These are phyloP conservation scores for Medicago lupulina DNA, from an alignment of 306 rosid genomes.

Conservation along the genomic window DNA sequence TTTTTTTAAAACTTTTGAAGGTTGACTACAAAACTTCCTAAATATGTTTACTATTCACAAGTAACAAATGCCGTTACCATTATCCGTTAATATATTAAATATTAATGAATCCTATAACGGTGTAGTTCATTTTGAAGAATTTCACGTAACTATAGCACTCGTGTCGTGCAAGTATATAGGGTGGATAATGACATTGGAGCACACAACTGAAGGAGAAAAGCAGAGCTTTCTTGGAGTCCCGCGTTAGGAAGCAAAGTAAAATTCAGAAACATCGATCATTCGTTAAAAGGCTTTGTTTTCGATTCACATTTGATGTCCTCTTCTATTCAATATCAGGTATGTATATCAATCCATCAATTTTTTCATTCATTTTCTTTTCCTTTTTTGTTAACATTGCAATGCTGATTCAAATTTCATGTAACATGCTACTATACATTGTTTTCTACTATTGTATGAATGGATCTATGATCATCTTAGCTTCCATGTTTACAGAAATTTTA, in stretches of 20 bases:
- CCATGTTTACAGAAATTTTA: not conserved
- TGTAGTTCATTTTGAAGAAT: not conserved
- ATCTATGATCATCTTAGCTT: not conserved
- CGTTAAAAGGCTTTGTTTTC: not conserved
- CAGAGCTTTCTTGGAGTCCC: not conserved
- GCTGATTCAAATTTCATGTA: not conserved
- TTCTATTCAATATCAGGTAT: not conserved
- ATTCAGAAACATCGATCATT: not conserved
- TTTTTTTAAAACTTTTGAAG: too few relatives aligned
- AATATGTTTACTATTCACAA: too few relatives aligned
- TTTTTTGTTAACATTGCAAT: not conserved
- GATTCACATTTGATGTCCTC: not conserved
- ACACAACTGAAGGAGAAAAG: not conserved
- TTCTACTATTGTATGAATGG: not conserved
- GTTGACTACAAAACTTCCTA: too few relatives aligned
- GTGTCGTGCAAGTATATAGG: constrained; percentile 11
- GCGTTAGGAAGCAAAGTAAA: not conserved
- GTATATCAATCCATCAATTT: not conserved
- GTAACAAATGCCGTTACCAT: too few relatives aligned
- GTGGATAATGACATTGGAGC: not conserved
- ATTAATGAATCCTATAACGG: too few relatives aligned
- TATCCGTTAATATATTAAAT: too few relatives aligned
- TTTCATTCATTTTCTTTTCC: not conserved
- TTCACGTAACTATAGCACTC: not conserved
- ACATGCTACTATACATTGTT: too few relatives aligned